Evolutionary conservation across 176 grass and related monocot genomes (phyloP).

Genomic region (Olyra latifolia): DNA sequence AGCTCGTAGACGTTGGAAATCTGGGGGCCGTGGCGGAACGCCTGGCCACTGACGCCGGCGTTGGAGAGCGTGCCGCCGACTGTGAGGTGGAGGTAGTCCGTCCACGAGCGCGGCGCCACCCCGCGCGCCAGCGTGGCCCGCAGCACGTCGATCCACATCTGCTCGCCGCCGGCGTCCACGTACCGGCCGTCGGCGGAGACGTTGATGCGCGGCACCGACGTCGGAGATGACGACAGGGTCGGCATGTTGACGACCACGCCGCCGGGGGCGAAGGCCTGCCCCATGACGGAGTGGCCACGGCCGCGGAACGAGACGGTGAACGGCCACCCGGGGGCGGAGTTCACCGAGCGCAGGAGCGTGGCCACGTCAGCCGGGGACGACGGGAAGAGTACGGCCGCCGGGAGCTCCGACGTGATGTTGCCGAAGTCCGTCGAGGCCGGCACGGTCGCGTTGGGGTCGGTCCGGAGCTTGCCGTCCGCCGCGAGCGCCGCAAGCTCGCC

Average conservation of each 20-base stretch:
- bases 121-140: constrained; percentile 46
- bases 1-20: constrained; percentile 80
- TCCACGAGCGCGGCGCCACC: constrained; percentile 73
- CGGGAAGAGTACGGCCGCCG: constrained; percentile 66
- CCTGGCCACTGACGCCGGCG: constrained; percentile 85
- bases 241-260: constrained; percentile 77
- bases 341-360: constrained; percentile 48
- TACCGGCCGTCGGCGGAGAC: constrained; percentile 48
- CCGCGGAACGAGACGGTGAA: constrained; percentile 70
- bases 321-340: neutral
- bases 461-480: constrained; percentile 38
- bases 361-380: constrained; percentile 49
- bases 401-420: constrained; percentile 50
- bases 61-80: constrained; percentile 95
- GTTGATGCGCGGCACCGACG: constrained; percentile 42
- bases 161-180: constrained; percentile 93
- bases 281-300: constrained; percentile 73
- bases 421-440: constrained; percentile 73
- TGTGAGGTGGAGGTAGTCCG: constrained; percentile 85
- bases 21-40: constrained; percentile 75
- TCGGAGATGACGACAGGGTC: constrained; percentile 16
- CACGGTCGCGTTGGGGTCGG: constrained; percentile 43
- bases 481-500: constrained; percentile 44
- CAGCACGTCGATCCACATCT: constrained; percentile 83
- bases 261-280: constrained; percentile 56